These are phyloP conservation scores for Furculomyces boomerangus DNA, from an alignment of 371 early-diverging fungal species.

Conservation along the genomic window DNA sequence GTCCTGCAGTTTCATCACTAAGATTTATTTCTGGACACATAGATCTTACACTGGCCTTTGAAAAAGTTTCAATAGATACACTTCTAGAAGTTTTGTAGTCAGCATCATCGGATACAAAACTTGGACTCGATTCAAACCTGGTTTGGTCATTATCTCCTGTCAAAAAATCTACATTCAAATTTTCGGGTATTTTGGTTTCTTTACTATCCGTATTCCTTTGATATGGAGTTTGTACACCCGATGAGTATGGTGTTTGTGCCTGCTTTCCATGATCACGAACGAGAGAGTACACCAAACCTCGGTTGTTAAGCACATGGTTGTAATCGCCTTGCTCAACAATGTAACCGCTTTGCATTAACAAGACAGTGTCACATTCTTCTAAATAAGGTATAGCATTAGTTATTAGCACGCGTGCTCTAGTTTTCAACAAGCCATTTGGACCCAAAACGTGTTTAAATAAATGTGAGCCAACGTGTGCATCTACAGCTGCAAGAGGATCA, in stretches of 20 bases:
- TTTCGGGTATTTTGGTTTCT: background rate
- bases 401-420: conserved; percentile 64
- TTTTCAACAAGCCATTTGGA: conserved; percentile 14
- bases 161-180: background rate
- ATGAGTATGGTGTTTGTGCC: background rate
- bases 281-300: conserved; percentile 22
- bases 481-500: conserved; percentile 70
- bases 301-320: conserved; percentile 50
- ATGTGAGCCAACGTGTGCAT: conserved; percentile 72
- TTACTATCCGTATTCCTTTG: background rate
- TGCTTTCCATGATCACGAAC: conserved; percentile 22
- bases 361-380: conserved; percentile 37
- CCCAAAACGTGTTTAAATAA: conserved; percentile 63
- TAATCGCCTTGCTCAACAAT: conserved; percentile 58
- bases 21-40: background rate
- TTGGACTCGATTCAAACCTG: background rate
- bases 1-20: background rate
- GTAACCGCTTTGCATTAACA: conserved; percentile 55
- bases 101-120: background rate
- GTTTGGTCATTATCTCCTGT: background rate
- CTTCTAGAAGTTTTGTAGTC: background rate
- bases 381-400: conserved; percentile 68
- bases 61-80: background rate
- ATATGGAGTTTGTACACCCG: background rate
- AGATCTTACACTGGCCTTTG: background rate